Evolutionary conservation across 352 stramenopile species (phyloP), one percentile per base, ranked within the genome.

Genomic region (Blastocystis sp.): DNA sequence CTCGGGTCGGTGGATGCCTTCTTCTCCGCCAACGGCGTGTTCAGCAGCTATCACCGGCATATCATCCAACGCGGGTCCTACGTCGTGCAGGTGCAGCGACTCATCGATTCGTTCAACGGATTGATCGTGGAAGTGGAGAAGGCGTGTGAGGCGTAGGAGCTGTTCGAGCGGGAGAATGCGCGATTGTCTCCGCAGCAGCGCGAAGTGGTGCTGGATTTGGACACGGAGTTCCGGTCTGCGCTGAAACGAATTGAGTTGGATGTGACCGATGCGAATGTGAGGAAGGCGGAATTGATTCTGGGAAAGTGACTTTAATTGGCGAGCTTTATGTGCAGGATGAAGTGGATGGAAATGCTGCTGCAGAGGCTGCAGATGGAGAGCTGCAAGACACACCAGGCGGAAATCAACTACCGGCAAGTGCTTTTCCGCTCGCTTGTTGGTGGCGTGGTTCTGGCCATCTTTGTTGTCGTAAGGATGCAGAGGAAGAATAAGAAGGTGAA

Each of bases 401-500:
- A 62, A 4, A 84, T 84, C 52, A 52, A 84, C 28, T 84, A 84
- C 34, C 65, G 45, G 24, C 74, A 24, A 17, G 74, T 84, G 59
- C 69, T 84, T 9, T 59, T 17, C 11, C 74, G 52, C 38, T 84
- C 74, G 0, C 11, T 69, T 11, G 24, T 70, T 21, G 52, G 43
- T 52, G 57, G 45, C 24, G n/a, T 45, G 68, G 24, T 84, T 52
- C 42, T 84, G 24, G 43, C 14, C 24, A 42, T 84, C 1, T 21
- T 69, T 52, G n/a, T 68, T n/a, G 21, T 59, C 19, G 42, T 28
- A 11, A 28, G n/a, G 11, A 70, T n/a, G 14, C 52, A 68, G 48
- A 84, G 69, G 43, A 59, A 54, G 3, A 69, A 45, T n/a, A 84
- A 84, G 74, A 84, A 84, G 45, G 34, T 68, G 74, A 84, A 84